These are phyloP conservation scores for Aspergillus aculeatinus DNA, from an alignment of 2,329 filamentous ascomycete species.

Conservation along the genomic window DNA sequence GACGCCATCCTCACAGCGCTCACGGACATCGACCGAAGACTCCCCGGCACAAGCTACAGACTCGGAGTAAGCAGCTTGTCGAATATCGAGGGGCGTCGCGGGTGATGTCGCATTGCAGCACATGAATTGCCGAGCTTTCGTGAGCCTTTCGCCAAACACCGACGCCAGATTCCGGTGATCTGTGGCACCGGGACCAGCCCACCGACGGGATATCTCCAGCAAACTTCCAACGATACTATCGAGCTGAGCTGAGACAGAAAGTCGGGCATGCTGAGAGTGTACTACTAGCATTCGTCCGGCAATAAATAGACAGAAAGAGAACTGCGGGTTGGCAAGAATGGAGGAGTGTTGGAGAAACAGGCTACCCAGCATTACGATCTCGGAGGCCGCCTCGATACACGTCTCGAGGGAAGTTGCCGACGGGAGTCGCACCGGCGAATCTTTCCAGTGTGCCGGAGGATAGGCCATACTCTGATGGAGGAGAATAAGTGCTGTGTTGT, in stretches of 20 bases:
- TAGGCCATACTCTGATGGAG: conserved; percentile 51
- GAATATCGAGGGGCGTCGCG: conserved; percentile 18
- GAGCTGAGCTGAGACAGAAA: conserved; percentile 31
- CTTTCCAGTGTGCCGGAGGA: conserved; percentile 32
- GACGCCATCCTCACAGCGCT: no score
- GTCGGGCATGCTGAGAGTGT: conserved; percentile 35
- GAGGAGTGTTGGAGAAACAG: conserved; percentile 45
- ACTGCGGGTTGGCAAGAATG: conserved; percentile 34
- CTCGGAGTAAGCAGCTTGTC: conserved; percentile 23
- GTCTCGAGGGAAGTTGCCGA: conserved; percentile 51
- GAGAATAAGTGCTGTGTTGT: conserved; percentile 52
- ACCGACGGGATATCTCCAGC: conserved; percentile 39
- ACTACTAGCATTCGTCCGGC: conserved; percentile 43
- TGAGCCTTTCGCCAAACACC: conserved; percentile 21
- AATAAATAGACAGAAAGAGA: conserved; percentile 51
- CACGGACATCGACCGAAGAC: no score
- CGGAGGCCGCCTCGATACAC: conserved; percentile 48
- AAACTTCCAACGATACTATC: conserved; percentile 36
- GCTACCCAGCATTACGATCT: conserved; percentile 42
- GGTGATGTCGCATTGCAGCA: neutral
- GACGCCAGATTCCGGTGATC: conserved; percentile 19
- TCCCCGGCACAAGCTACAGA: no score
- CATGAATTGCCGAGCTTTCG: conserved; percentile 10
- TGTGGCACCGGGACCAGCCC: conserved; percentile 29
- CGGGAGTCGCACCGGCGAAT: conserved; percentile 39